These are phyloP conservation scores for Aristolochia fimbriata DNA, from an alignment of 164 flowering plant species.

Conservation along the genomic window DNA sequence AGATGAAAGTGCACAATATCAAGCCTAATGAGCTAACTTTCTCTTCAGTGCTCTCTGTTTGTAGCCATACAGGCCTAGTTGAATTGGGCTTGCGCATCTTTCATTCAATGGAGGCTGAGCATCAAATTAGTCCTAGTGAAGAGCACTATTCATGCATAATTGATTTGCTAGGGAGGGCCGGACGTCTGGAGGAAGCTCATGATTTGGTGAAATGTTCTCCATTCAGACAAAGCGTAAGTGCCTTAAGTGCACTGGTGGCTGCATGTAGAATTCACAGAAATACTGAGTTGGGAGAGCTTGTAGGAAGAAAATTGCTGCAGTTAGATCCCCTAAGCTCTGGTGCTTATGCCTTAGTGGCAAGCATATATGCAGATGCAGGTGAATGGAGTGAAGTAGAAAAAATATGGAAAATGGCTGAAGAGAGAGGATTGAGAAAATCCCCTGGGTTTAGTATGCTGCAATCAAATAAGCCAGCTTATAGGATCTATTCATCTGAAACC, in stretches of 20 bases:
- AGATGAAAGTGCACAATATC: conserved; percentile 24
- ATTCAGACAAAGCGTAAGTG: conserved; percentile 16
- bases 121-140: conserved; percentile 23
- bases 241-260: conserved; percentile 41
- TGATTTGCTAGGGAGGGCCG: conserved; percentile 58
- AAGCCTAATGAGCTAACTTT: conserved; percentile 36
- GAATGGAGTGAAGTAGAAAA: conserved; percentile 37
- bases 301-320: conserved; percentile 25
- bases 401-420: conserved; percentile 23
- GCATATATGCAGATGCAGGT: conserved; percentile 36
- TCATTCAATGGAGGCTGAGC: conserved; percentile 28
- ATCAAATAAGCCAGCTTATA: conserved; percentile 8
- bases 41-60: conserved; percentile 39
- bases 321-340: conserved; percentile 34
- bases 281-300: conserved; percentile 30
- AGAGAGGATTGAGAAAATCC: conserved; percentile 27
- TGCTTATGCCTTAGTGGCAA: conserved; percentile 28
- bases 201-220: conserved; percentile 27
- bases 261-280: conserved; percentile 42
- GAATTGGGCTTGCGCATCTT: conserved; percentile 43
- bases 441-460: conserved; percentile 43
- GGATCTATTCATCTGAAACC: not conserved
- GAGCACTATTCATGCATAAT: conserved; percentile 63
- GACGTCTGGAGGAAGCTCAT: conserved; percentile 45
- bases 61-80: conserved; percentile 56